Evolutionary conservation across 1,284 basidiomycete species (phyloP).

Genomic region (Boletus smithii): DNA sequence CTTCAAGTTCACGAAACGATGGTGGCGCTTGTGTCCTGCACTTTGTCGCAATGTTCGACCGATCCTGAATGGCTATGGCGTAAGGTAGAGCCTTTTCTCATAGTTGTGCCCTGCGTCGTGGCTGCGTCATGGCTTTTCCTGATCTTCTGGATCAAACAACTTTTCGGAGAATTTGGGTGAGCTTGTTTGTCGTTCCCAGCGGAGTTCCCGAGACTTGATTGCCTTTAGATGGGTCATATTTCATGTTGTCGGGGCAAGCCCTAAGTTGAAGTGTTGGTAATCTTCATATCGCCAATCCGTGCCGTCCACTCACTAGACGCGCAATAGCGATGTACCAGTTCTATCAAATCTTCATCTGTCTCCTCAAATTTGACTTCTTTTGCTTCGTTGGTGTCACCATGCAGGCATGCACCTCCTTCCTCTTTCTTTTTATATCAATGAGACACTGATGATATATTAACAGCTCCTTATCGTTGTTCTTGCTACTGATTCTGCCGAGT

Average conservation of each 20-base stretch:
- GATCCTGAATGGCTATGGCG: conserved; percentile 36
- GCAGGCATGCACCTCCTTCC: conserved; percentile 49
- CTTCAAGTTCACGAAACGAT: conserved; percentile 73
- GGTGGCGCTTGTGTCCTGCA: conserved; percentile 48
- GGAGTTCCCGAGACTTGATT: conserved; percentile 7
- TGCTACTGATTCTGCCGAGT: conserved; percentile 59
- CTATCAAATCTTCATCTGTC: conserved; percentile 81
- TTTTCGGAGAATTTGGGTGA: conserved; percentile 63
- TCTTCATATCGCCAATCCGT: not conserved
- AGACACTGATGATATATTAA: not conserved
- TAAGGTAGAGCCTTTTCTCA: conserved; percentile 47
- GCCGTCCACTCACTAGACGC: conserved; percentile 9
- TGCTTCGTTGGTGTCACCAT: conserved; percentile 82
- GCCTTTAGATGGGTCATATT: conserved; percentile 73
- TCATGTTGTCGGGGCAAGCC: conserved; percentile 79
- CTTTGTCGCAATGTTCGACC: conserved; percentile 19
- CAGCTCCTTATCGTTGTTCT: conserved; percentile 77
- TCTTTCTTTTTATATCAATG: not conserved
- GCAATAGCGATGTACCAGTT: conserved; percentile 73
- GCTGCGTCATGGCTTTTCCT: conserved; percentile 50
- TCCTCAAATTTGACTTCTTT: conserved; percentile 87
- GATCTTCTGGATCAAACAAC: conserved; percentile 51
- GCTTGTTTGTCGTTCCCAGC: conserved; percentile 17
- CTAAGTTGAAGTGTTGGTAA: conserved; percentile 69
- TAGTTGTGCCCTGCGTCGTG: conserved; percentile 54